Evolutionary conservation across 768 basidiomycete genomes (phyloP), one percentile per base, ranked within the genome.

Genomic region (Erythrobasidium yunnanense): DNA sequence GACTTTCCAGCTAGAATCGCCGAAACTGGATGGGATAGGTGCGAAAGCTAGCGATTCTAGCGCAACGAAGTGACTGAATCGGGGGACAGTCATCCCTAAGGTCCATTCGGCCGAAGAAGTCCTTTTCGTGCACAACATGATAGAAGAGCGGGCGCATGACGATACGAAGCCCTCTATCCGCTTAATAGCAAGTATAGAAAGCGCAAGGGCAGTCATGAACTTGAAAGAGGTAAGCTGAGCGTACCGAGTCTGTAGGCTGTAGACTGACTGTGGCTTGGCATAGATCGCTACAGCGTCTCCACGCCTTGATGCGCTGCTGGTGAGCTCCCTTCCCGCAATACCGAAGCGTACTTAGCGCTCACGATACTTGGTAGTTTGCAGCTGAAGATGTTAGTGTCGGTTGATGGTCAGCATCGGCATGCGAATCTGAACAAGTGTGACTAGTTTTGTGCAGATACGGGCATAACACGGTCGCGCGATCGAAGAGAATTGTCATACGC

Each of bases 361-460:
- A 29, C 7, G 22, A 22, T 2, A 51, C 15, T 13, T 60, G 22
- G n/a, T 70, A 93, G 91, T 96, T 95, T 75, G 91, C 88, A 1
- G 88, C 90, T 22, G 91, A 96, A 78, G 91, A 96, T 58, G 56
- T 58, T 13, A 13, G 54, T 17, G n/a, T n/a, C n/a, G n/a, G n/a
- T n/a, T n/a, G n/a, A n/a, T n/a, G n/a, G n/a, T n/a, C n/a, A n/a
- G n/a, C n/a, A n/a, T n/a, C n/a, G n/a, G n/a, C n/a, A n/a, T n/a
- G n/a, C n/a, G n/a, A n/a, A n/a, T n/a, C n/a, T n/a, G n/a, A n/a
- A n/a, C n/a, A n/a, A n/a, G n/a, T n/a, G n/a, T n/a, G n/a, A n/a
- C n/a, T 30, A 58, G 72, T 93, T 89, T 75, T 95, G 92, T 71
- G 90, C 91, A 0, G 87, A 90, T 73, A 87, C 90, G 1, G 83